Conservation (phyloP, 1,139 yeast species). For the Arxiozyma telluris region DNA sequence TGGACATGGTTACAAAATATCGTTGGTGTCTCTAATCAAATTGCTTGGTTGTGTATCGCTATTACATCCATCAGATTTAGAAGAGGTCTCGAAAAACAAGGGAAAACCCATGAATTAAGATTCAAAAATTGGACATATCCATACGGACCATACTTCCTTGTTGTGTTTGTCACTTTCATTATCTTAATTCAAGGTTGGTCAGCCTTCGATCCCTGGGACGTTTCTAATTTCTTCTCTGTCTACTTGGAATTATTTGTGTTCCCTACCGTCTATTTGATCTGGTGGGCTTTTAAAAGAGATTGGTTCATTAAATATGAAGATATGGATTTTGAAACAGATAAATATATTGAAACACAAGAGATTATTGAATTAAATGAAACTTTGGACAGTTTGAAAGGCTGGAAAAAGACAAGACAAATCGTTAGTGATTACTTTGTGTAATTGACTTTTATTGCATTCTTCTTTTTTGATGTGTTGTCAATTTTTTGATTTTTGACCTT, state of each 20-base stretch:
- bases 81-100: conserved; percentile 39
- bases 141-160: conserved; percentile 51
- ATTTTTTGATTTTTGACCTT: not conserved
- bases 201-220: conserved; percentile 48
- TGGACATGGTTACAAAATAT: conserved; percentile 35
- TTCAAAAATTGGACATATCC: conserved; percentile 52
- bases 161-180: conserved; percentile 39
- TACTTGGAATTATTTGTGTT: conserved; percentile 37
- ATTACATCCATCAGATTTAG: conserved; percentile 44
- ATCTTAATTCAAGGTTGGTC: conserved; percentile 58
- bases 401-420: conserved; percentile 36
- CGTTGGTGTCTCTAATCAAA: conserved; percentile 35
- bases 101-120: conserved; percentile 28
- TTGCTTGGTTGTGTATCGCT: conserved; percentile 35
- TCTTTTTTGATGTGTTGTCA: too few relatives aligned
- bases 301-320: conserved; percentile 40
- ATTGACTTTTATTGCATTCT: not conserved
- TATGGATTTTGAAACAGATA: conserved; percentile 57
- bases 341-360: conserved; percentile 44
- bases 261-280: conserved; percentile 41
- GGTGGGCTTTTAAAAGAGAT: conserved; percentile 43
- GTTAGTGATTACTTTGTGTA: conserved; percentile 30
- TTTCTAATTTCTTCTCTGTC: conserved; percentile 41
- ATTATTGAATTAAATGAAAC: conserved; percentile 38
- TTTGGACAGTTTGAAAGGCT: conserved; percentile 39